Base-by-base conservation (phyloP, 2,329 filamentous ascomycete species). In the Clarireedia homoeocarpa region DNA sequence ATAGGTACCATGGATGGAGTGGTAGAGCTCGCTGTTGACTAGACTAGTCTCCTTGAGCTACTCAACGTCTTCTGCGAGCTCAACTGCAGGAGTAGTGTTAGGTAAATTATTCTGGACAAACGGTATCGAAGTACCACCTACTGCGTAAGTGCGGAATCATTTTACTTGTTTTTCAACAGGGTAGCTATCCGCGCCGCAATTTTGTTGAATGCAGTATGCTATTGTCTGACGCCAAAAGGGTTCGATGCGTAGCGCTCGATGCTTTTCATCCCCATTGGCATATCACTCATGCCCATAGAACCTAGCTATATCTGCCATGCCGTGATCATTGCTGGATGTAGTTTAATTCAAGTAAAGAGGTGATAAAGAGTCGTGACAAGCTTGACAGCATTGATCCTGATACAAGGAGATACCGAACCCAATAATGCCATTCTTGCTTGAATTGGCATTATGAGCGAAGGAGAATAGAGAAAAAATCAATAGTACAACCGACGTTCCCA, bases 381-480 rank as follows among this genome's bases (percentile, higher is more conserved):
- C 17, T 42, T 51, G 48, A 20, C 54, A 51, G 27, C 54, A 56
- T 4, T 46, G 23, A 17, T 56, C 54, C 24, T 56, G 54, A 24
- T 51, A 56, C 26, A 56, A 26, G 2, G 54, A 48, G 82, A 91
- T 67, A 82, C 84, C 27, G 73, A 77, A 14, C 71, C 75, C 46
- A 78, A 95, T 51, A 84, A 91, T 69, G 75, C 75, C 47, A 77
- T 87, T 53, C 76, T 92, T 14, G 14, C 12, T 34, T 20, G 24
- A 24, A 6, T 4, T 34, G 9, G 17, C 46, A 6, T 7, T 12
- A 2, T 34, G 20, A 34, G 5, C 15, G 27, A 6, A 1, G 26
- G 30, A 34, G 14, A 34, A 48, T 17, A 48, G 9, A 10, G 20
- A 34, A 14, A 48, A 15, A n/a, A 48, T 34, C 7, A 48, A 17